A percentile compares a stretch with the other conserved stretches of the same genome.
Conservation (phyloP, 306 rosid species). For the Pterocarpus santalinus region DNA sequence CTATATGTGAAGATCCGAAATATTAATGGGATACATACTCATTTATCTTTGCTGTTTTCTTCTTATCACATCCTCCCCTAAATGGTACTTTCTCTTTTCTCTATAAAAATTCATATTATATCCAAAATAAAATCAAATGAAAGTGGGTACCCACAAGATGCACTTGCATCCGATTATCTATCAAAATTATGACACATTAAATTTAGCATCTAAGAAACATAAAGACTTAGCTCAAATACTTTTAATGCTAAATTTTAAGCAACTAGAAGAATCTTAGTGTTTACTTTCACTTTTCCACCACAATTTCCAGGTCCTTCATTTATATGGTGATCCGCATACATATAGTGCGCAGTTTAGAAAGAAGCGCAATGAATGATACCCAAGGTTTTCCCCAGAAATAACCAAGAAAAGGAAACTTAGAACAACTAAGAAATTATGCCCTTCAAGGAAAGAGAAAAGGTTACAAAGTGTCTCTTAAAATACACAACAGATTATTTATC, state of each 20-base stretch:
- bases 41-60: constrained; percentile 6
- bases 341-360: background rate
- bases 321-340: background rate
- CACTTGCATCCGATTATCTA: background rate
- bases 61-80: background rate
- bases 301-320: constrained; percentile 8
- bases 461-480: background rate
- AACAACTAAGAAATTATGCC: background rate
- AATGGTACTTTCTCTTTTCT: constrained; percentile 16
- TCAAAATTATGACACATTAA: constrained; percentile 15
- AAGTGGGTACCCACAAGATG: constrained; percentile 27
- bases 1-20: background rate
- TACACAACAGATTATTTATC: constrained; percentile 20
- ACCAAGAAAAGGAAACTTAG: constrained; percentile 10
- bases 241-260: constrained; percentile 3
- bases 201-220: background rate
- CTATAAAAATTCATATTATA: background rate
- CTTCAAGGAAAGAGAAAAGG: background rate
- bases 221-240: background rate
- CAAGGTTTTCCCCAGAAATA: background rate
- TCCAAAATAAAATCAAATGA: constrained; percentile 4
- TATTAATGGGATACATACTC: background rate
- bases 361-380: background rate
- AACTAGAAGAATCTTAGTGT: background rate
- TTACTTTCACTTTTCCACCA: background rate